phyloP scores from a whole-genome alignment of 441 rosid genomes.

The California macrophylla region DNA sequence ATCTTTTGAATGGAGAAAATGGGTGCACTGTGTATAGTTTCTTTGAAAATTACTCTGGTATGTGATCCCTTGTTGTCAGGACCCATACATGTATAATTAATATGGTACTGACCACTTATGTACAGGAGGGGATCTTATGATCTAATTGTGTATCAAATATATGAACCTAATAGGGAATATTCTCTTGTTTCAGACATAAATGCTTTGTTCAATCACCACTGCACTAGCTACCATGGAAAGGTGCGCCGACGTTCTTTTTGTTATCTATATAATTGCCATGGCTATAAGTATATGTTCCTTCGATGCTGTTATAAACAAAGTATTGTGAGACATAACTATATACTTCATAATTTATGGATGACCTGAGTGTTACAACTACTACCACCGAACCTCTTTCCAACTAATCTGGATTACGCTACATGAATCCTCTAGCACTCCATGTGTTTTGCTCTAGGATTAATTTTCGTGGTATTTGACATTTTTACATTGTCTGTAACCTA shows the following conservation, averaged over 20 bases:
- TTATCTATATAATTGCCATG: slow-evolving; percentile 3
- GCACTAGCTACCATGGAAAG: slow-evolving; percentile 73
- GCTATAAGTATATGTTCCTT: neutral
- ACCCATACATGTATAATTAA: neutral
- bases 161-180: neutral
- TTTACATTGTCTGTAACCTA: no score
- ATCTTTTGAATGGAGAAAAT: neutral
- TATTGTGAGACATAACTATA: neutral
- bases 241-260: slow-evolving; percentile 27
- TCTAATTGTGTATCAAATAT: neutral
- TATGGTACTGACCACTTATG: neutral
- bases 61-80: neutral
- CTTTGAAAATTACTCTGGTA: neutral
- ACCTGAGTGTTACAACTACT: neutral
- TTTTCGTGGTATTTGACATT: no score
- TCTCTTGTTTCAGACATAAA: slow-evolving; percentile 51
- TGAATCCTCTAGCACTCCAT: neutral
- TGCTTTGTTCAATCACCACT: slow-evolving; percentile 56
- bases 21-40: neutral
- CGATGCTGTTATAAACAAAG: neutral
- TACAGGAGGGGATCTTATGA: neutral
- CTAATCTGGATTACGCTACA: neutral
- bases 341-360: neutral
- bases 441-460: no score
- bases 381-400: neutral